Evolutionary conservation across 1,284 basidiomycete species (phyloP).

Genomic region (Cutaneotrichosporon cutaneum): DNA sequence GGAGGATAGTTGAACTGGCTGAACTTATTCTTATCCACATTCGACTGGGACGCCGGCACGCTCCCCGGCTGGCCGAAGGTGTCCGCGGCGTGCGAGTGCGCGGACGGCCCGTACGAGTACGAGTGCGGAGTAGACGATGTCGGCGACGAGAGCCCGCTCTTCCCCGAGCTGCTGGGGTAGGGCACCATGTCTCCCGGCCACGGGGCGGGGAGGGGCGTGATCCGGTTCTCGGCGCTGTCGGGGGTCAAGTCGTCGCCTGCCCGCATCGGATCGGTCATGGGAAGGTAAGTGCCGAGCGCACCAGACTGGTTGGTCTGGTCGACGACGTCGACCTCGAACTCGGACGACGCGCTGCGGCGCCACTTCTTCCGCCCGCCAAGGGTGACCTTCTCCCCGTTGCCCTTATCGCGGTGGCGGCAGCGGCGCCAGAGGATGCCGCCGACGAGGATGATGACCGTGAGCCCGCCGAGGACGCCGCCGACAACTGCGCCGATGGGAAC

Average conservation of each 20-base stretch:
- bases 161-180: background rate
- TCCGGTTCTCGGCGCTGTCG: background rate
- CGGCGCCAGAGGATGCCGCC: background rate
- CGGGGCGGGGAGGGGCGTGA: background rate
- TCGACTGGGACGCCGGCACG: too few species aligned
- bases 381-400: background rate
- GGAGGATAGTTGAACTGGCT: background rate
- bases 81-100: background rate
- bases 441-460: background rate
- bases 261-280: background rate
- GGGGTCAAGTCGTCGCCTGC: background rate
- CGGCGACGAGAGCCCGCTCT: background rate
- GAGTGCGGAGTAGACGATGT: background rate
- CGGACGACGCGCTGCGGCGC: background rate
- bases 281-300: background rate
- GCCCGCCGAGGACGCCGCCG: background rate
- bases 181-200: background rate
- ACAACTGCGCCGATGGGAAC: background rate
- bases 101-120: background rate
- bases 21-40: background rate
- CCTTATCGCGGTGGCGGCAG: background rate
- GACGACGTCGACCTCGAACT: constrained; percentile 1
- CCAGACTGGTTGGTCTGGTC: background rate
- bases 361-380: background rate
- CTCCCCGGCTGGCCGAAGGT: background rate